Evolutionary conservation across 2,329 filamentous ascomycete species (phyloP), one percentile per base, ranked within the genome.

Genomic region (Didymella segeticola): DNA sequence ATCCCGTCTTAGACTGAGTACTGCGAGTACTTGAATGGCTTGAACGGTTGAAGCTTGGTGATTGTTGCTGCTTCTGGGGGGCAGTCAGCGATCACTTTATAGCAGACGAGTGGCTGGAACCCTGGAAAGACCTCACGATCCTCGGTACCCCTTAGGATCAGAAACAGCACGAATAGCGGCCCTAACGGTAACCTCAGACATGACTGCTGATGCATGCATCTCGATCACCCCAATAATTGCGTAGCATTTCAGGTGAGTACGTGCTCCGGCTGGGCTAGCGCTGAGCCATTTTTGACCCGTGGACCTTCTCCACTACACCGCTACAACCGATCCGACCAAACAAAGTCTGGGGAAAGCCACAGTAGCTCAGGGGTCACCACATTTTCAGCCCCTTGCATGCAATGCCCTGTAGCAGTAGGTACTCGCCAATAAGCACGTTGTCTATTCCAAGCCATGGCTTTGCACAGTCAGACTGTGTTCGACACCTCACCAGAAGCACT

Each of bases 231-330:
- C 63, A 64, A 61, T 63, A 49, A 60, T 61, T 59, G 70, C 57
- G 55, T 61, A 56, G 60, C 51, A 56, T 55, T 48, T 29, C 48
- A 46, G 43, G 38, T 49, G 49, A 50, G 48, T 56, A 58, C 60
- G 57, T 60, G 56, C 66, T 66, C 60, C 49, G 51, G 62, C 59
- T 47, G 53, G 60, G 33, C 45, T 66, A 65, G 64, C 58, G 48
- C 43, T 69, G 68, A 61, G 70, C 69, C 66, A 72, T 72, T 72
- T 70, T 64, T 56, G 52, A 50, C 42, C 52, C 47, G 34, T 50
- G 39, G 47, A 47, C 57, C 47, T 46, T 47, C 57, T 68, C 66
- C 65, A 65, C 68, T 56, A 63, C 68, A 71, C 68, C 67, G 67
- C 68, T 59, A 66, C 54, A 71, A 58, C 63, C 51, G 48, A 56